phyloP scores from a whole-genome alignment of 163 green algal species.

The Chloroidium sp. region DNA sequence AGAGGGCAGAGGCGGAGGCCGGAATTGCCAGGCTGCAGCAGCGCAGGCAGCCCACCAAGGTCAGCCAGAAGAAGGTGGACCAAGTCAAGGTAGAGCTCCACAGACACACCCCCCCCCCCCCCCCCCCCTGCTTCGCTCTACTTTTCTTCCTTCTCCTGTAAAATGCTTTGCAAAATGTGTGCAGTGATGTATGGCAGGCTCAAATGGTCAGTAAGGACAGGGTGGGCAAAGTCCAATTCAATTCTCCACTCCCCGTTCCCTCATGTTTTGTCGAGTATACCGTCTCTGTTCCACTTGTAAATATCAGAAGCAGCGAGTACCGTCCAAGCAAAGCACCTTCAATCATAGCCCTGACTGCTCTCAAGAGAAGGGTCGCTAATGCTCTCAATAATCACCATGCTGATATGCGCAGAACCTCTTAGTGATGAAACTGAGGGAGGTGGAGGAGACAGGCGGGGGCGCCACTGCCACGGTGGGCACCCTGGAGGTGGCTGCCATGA shows the following conservation, averaged over 20 bases:
- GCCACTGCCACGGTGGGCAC: neutral
- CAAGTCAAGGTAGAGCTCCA: constrained; percentile 59
- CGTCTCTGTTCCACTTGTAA: neutral
- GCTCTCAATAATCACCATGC: too few relatives aligned
- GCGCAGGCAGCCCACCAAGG: constrained; percentile 28
- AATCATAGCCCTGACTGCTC: neutral
- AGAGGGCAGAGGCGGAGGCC: neutral
- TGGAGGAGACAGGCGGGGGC: constrained; percentile 20
- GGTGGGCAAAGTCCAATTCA: neutral
- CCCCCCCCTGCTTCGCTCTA: neutral
- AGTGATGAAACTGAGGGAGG: constrained; percentile 44
- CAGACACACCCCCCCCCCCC: neutral
- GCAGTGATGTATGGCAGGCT: neutral
- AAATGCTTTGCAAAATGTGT: neutral
- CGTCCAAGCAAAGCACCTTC: neutral
- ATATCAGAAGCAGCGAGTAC: constrained; percentile 2
- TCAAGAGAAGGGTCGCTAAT: neutral
- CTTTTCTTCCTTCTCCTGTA: neutral
- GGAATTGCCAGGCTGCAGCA: constrained; percentile 2
- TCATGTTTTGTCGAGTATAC: too few relatives aligned
- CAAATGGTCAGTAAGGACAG: neutral
- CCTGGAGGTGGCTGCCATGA: constrained; percentile 23
- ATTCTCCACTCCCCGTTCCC: neutral
- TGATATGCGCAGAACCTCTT: constrained; percentile 46
- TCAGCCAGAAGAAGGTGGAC: constrained; percentile 56